These are phyloP conservation scores for Claviceps humidiphila DNA, from an alignment of 2,329 filamentous ascomycete genomes.

Conservation along the genomic window DNA sequence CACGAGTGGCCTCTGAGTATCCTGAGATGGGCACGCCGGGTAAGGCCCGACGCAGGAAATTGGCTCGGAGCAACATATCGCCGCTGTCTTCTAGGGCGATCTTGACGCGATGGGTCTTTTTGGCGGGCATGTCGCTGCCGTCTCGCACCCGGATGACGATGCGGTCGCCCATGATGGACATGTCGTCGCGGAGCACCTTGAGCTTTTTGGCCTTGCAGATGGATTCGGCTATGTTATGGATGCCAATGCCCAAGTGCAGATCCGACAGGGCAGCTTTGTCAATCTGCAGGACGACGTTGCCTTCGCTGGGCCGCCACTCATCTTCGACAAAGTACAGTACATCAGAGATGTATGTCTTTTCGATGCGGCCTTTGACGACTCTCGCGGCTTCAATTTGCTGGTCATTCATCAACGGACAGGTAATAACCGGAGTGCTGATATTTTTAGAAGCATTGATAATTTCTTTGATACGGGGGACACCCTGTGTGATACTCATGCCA, in stretches of 20 bases:
- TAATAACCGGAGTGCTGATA: constrained; percentile 91
- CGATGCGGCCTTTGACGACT: constrained; percentile 83
- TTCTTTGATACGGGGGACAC: constrained; percentile 99
- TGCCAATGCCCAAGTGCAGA: constrained; percentile 66
- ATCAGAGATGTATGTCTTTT: constrained; percentile 85
- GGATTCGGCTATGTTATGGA: constrained; percentile 59
- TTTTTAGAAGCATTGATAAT: constrained; percentile 96
- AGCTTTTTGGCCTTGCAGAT: constrained; percentile 76
- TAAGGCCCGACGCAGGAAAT: constrained; percentile 70
- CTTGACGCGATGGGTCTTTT: constrained; percentile 33
- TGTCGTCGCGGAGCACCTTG: constrained; percentile 54
- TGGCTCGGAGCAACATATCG: constrained; percentile 60
- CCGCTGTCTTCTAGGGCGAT: constrained; percentile 27
- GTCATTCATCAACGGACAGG: constrained; percentile 68
- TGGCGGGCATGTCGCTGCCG: constrained; percentile 34
- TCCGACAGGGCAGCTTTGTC: constrained; percentile 67
- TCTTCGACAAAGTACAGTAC: constrained; percentile 72
- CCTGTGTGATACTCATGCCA: constrained; percentile 97
- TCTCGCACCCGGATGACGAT: constrained; percentile 63
- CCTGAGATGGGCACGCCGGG: constrained; percentile 80
- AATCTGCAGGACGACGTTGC: constrained; percentile 58
- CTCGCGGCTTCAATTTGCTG: constrained; percentile 66
- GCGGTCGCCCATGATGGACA: constrained; percentile 44
- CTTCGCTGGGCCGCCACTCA: constrained; percentile 62
- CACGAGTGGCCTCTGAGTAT: constrained; percentile 72